phyloP scores from a whole-genome alignment of 2,329 filamentous ascomycete species.

The Ophiostoma sp. region DNA sequence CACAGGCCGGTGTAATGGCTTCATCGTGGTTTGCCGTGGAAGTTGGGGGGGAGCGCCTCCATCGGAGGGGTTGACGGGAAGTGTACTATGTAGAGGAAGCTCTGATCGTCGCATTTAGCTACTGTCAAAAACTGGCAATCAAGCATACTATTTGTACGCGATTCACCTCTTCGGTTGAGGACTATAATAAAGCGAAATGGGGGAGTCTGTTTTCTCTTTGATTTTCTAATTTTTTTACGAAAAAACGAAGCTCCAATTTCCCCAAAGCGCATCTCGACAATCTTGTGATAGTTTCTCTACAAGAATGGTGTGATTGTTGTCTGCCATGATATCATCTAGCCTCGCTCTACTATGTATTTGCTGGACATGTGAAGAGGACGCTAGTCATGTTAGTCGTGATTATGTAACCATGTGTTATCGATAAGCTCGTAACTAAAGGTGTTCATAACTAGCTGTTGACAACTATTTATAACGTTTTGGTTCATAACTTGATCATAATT shows the following conservation, averaged over 20 bases:
- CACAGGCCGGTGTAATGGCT: neutral
- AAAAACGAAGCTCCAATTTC: neutral
- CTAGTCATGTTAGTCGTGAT: neutral
- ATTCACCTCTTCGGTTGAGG: neutral
- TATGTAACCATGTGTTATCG: neutral
- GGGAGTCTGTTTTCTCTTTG: neutral
- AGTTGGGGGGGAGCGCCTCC: neutral
- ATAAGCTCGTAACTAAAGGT: neutral
- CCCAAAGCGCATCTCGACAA: neutral
- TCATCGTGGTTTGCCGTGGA: neutral
- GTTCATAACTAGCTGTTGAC: neutral
- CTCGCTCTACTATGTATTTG: neutral
- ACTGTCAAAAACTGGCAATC: neutral
- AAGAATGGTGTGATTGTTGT: slow-evolving; percentile 12
- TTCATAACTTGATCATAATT: neutral
- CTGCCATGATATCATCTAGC: slow-evolving; percentile 10
- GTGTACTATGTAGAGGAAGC: neutral
- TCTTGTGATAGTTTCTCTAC: neutral
- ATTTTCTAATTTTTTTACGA: neutral
- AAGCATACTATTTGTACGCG: neutral
- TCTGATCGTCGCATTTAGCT: neutral
- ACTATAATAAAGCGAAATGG: neutral
- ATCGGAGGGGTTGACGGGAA: neutral
- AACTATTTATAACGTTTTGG: neutral
- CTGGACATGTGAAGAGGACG: neutral